phyloP scores from a whole-genome alignment of 345 rosid genomes.

The Populus pruinosa region DNA sequence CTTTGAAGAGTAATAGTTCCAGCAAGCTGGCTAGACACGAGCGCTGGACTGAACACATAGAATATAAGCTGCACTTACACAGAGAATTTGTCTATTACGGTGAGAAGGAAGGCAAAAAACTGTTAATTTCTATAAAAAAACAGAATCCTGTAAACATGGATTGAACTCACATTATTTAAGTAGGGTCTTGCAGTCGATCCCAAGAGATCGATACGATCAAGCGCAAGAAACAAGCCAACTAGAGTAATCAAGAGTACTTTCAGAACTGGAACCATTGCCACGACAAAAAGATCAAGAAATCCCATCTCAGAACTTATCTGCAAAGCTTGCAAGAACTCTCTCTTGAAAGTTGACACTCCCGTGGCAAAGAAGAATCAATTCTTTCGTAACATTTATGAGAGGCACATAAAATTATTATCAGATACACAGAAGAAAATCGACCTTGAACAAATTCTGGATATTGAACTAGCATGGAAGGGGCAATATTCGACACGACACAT shows the following conservation, averaged over 20 bases:
- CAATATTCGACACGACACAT: no score
- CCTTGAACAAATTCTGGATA: no score
- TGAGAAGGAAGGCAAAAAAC: background rate
- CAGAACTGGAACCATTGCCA: background rate
- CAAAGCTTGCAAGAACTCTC: no score
- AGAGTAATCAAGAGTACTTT: background rate
- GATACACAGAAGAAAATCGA: no score
- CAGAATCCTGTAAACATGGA: background rate
- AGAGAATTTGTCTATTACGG: background rate
- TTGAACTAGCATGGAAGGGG: no score
- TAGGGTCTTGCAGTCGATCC: background rate
- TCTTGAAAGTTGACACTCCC: no score
- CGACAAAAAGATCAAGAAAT: background rate
- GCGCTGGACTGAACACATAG: background rate
- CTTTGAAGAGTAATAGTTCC: background rate
- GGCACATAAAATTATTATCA: no score
- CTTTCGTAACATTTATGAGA: no score
- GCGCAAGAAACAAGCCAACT: background rate
- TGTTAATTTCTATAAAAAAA: background rate
- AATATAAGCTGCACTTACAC: background rate
- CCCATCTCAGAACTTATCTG: background rate
- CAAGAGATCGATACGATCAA: background rate
- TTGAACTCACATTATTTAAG: background rate
- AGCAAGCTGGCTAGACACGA: slow-evolving; percentile 39
- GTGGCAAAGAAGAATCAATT: no score